Conservation (phyloP, 2,329 filamentous ascomycete genomes). For the Cladorrhinum sp. region DNA sequence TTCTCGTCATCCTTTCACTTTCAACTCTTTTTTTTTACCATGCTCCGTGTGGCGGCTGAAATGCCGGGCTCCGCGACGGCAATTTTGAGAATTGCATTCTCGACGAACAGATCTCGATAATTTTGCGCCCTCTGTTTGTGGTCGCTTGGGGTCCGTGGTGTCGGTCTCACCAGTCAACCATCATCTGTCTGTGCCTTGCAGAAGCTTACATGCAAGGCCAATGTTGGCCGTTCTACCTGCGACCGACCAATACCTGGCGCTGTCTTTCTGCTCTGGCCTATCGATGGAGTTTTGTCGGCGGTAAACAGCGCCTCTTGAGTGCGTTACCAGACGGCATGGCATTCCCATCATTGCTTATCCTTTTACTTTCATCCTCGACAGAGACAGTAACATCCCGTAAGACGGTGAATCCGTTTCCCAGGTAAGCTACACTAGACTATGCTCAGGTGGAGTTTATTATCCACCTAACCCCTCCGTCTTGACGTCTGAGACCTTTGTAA, state of each 20-base stretch:
- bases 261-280: neutral
- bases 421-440: neutral
- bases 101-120: neutral
- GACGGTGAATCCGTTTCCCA: neutral
- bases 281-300: neutral
- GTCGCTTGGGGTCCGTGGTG: neutral
- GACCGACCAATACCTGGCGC: neutral
- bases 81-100: neutral
- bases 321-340: neutral
- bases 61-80: neutral
- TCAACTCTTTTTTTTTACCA: neutral
- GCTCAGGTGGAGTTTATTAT: neutral
- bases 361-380: neutral
- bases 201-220: neutral
- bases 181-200: neutral
- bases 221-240: neutral
- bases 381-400: neutral
- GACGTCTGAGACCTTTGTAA: constrained; percentile 14
- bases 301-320: neutral
- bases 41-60: neutral
- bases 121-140: neutral
- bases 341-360: neutral
- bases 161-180: neutral
- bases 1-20: neutral
- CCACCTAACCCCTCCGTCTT: constrained; percentile 22